Evolutionary conservation across 2,329 filamentous ascomycete species (phyloP).

Genomic region (Trichophyton benhamiae): DNA sequence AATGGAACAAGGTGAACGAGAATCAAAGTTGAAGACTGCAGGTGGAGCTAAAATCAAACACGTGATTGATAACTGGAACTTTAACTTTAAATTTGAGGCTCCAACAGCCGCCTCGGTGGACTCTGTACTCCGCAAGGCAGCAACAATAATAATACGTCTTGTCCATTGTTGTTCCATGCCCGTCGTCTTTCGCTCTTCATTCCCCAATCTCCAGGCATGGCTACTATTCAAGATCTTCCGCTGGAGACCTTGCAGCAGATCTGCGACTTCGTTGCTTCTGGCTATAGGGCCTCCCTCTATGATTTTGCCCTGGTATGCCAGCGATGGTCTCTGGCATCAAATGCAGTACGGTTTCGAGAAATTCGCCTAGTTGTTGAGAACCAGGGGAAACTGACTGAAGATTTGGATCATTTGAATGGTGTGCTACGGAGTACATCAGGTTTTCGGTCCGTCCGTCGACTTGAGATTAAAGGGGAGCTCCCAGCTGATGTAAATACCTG

Average conservation of each 20-base stretch:
- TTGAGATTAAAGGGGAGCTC: not conserved
- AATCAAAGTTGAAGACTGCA: too few relatives aligned
- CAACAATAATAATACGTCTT: too few relatives aligned
- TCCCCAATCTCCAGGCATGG: not conserved
- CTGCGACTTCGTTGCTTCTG: not conserved
- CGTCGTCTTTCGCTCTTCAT: not conserved
- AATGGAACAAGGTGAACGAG: too few relatives aligned
- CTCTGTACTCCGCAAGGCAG: too few relatives aligned
- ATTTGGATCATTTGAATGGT: not conserved
- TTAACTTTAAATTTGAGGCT: too few relatives aligned
- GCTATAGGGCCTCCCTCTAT: not conserved
- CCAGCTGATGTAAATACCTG: not conserved
- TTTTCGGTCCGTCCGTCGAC: not conserved
- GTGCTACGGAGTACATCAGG: not conserved
- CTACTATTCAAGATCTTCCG: not conserved
- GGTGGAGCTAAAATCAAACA: too few relatives aligned
- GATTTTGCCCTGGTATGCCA: not conserved
- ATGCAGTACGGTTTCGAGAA: not conserved
- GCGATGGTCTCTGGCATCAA: conserved; percentile 1
- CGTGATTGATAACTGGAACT: too few relatives aligned
- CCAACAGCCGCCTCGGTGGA: too few relatives aligned
- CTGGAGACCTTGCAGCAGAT: conserved; percentile 4
- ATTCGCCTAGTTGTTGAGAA: not conserved
- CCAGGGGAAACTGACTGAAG: not conserved
- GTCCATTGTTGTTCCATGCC: too few relatives aligned